phyloP scores from a whole-genome alignment of 768 basidiomycete genomes.

The Pilatotrama ljubarskyi region DNA sequence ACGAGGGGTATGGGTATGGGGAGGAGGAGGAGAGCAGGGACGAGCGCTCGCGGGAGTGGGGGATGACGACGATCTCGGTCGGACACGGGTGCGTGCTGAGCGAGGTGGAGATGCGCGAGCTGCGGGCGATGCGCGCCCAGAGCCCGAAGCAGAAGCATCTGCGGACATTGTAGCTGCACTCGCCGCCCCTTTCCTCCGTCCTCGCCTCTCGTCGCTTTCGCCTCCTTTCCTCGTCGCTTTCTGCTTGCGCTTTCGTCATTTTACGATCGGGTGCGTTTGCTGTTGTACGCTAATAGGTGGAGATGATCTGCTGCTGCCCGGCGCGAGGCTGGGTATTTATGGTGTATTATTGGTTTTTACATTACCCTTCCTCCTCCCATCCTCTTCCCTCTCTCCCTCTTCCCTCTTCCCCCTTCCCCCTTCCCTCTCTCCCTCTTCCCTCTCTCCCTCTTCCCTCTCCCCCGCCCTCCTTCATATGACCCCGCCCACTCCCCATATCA shows the following conservation, averaged over 20 bases:
- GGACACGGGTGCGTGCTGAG: slow-evolving; percentile 24
- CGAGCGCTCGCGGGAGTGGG: not conserved
- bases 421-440: not conserved
- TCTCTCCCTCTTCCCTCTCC: too few species aligned
- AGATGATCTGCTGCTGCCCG: not conserved
- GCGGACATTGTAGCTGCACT: not conserved
- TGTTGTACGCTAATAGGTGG: not conserved
- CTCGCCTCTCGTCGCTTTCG: not conserved
- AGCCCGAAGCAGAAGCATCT: slow-evolving; percentile 14
- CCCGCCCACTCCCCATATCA: too few species aligned
- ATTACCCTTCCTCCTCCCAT: not conserved
- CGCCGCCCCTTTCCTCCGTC: too few species aligned
- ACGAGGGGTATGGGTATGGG: not conserved
- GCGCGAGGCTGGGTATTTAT: not conserved
- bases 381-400: not conserved
- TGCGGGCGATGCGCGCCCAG: slow-evolving; percentile 35
- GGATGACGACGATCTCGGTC: slow-evolving; percentile 7
- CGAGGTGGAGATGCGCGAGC: slow-evolving; percentile 37
- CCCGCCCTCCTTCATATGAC: too few species aligned
- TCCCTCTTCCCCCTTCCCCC: not conserved
- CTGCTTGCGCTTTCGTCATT: not conserved
- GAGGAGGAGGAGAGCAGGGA: not conserved
- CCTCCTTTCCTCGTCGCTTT: not conserved
- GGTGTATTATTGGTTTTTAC: slow-evolving; percentile 10
- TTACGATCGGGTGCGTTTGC: not conserved